Conservation (phyloP, 2,329 filamentous ascomycete species). For the Fusarium aywerte region DNA sequence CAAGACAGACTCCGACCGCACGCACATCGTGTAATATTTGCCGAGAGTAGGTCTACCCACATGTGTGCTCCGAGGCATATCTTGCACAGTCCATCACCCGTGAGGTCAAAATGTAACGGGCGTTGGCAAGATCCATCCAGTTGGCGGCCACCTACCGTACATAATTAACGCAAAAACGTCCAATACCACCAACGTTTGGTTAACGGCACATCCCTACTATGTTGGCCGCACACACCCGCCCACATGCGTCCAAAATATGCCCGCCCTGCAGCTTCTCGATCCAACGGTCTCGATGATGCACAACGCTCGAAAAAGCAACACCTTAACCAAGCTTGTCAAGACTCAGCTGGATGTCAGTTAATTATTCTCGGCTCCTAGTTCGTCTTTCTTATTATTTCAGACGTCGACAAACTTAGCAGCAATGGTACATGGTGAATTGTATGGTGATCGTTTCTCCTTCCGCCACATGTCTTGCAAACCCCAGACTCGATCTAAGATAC, state of each 20-base stretch:
- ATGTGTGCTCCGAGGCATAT: constrained; percentile 15
- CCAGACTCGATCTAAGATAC: constrained; percentile 28
- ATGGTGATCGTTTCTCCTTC: constrained; percentile 14
- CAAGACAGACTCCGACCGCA: neutral
- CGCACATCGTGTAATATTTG: constrained; percentile 25
- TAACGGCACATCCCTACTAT: constrained; percentile 39
- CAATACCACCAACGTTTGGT: constrained; percentile 26
- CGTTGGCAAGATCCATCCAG: constrained; percentile 7
- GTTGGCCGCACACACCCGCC: constrained; percentile 15
- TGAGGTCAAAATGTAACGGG: constrained; percentile 15
- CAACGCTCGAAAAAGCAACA: constrained; percentile 38
- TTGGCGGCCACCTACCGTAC: constrained; percentile 8
- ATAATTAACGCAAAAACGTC: constrained; percentile 33
- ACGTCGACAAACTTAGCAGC: constrained; percentile 9
- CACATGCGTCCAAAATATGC: constrained; percentile 34
- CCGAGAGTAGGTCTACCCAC: constrained; percentile 34
- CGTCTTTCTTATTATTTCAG: constrained; percentile 12
- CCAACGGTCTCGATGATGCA: constrained; percentile 43
- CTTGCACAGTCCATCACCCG: constrained; percentile 9
- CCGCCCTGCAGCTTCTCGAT: constrained; percentile 43
- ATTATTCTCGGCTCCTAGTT: constrained; percentile 17
- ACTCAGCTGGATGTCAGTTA: constrained; percentile 20
- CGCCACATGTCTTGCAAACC: constrained; percentile 23
- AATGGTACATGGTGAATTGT: constrained; percentile 23
- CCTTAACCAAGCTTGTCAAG: constrained; percentile 7